Evolutionary conservation across 495 filamentous ascomycete species (phyloP), one percentile per base, ranked within the genome.

Genomic region (Delitschia confertaspora): DNA sequence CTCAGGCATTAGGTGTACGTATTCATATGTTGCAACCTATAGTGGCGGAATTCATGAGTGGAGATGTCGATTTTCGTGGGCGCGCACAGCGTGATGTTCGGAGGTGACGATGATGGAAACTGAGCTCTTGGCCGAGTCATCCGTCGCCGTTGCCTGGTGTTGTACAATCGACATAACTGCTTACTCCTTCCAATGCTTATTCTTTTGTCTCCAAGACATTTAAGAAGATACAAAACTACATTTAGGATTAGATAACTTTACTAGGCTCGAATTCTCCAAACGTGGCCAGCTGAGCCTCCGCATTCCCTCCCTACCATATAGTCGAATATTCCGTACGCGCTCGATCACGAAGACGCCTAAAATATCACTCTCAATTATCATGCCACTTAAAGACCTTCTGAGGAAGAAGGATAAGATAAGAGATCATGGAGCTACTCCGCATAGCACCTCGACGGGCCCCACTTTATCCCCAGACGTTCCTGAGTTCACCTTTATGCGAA

Each of bases 401-500:
- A 82, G 79, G 64, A 88, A 82, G 66, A 80, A 80, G 60, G 73
- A 84, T 27, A 75, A 74, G 44, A 63, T 70, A 34, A 65, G 55
- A 30, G 60, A 68, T 26, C 55, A 59, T 45, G 57, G 60, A 9
- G 33, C 45, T 17, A 22, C 18, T n/a, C 22, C 23, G 13, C 24
- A 22, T 5, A 22, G 38, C n/a, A 26, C 32, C 17, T 5, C 53
- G 13, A 33, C 40, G 14, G 25, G 23, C 7, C 29, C 47, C 5
- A 47, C 33, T 8, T 33, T 40, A n/a, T 42, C 51, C 26, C 56
- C 52, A 48, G 60, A 61, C 47, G 64, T 74, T 1, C 83, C 85
- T 42, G 76, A 82, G 57, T 83, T 95, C 66, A 87, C 71, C 45
- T 83, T 96, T 69, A 71, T 93, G 49, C 78, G 88, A 31, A 80